These are phyloP conservation scores for Epicoccum sorghinum DNA, from an alignment of 2,329 filamentous ascomycete genomes.

Conservation along the genomic window DNA sequence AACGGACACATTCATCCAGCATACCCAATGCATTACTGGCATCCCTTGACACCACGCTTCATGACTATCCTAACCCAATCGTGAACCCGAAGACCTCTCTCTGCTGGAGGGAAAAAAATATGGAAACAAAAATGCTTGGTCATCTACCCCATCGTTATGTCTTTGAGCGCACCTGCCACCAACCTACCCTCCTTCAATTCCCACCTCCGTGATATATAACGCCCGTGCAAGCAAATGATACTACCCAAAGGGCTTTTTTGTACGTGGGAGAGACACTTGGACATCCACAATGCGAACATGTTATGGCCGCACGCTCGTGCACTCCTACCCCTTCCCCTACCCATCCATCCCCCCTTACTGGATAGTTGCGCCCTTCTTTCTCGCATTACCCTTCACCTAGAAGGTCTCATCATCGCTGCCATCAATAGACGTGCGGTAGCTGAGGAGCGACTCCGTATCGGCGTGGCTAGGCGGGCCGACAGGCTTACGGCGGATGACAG, in stretches of 20 bases:
- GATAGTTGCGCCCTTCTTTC: background rate
- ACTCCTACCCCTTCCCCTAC: too few relatives aligned
- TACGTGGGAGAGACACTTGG: too few relatives aligned
- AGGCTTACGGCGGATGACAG: constrained; percentile 46
- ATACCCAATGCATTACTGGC: background rate
- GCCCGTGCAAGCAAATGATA: background rate
- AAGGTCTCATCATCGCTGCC: constrained; percentile 16
- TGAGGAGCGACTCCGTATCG: constrained; percentile 5
- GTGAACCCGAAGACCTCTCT: too few relatives aligned
- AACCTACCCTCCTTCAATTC: background rate
- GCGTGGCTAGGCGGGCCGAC: background rate
- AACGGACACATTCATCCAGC: background rate
- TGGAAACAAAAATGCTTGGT: too few relatives aligned
- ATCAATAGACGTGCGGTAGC: constrained; percentile 34
- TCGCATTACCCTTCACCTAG: background rate
- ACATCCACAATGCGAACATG: background rate
- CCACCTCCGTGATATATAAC: background rate
- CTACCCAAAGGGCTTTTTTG: background rate
- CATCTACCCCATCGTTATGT: background rate
- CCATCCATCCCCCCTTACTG: too few relatives aligned
- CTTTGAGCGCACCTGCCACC: background rate
- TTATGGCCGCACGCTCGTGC: too few relatives aligned
- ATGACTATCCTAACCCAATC: background rate
- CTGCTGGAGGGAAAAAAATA: too few relatives aligned
- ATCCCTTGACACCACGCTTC: background rate